Evolutionary conservation across 805 yeast species (phyloP).

Genomic region (baker's yeast (Saccharomyces cerevisiae)): DNA sequence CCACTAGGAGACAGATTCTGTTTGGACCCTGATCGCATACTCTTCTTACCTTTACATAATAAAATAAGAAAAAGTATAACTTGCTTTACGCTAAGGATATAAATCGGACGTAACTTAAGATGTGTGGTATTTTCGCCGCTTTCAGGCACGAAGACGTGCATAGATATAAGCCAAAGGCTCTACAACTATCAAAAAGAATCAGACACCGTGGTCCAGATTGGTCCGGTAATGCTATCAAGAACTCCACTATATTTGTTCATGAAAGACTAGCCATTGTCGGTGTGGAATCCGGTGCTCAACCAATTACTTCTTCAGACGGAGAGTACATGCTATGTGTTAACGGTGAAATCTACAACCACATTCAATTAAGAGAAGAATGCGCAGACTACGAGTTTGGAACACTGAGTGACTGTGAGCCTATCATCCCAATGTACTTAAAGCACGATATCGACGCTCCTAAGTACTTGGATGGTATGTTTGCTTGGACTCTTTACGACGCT

Average conservation of each 20-base stretch:
- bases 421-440: slow-evolving; percentile 84
- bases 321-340: slow-evolving; percentile 74
- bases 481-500: slow-evolving; percentile 84
- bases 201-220: slow-evolving; percentile 99
- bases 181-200: slow-evolving; percentile 83
- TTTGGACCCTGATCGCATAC: neutral
- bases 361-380: slow-evolving; percentile 71
- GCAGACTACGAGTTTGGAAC: slow-evolving; percentile 72
- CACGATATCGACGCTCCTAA: slow-evolving; percentile 87
- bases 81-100: neutral
- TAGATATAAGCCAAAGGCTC: slow-evolving; percentile 76
- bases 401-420: slow-evolving; percentile 93
- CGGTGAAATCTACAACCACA: slow-evolving; percentile 98
- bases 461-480: slow-evolving; percentile 95
- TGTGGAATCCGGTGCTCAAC: slow-evolving; percentile 96
- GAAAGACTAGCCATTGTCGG: slow-evolving; percentile 98
- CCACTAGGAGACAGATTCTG: neutral
- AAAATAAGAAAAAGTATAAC: neutral
- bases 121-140: slow-evolving; percentile 99
- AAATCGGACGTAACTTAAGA: slow-evolving; percentile 23
- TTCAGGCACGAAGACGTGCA: slow-evolving; percentile 73
- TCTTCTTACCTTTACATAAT: neutral
- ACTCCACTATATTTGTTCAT: slow-evolving; percentile 79
- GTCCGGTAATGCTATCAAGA: slow-evolving; percentile 80
- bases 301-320: slow-evolving; percentile 75